Percentiles rank a stretch among this genome's conserved stretches.
These are phyloP conservation scores for Stentor coeruleus DNA, from an alignment of 73 alveolate genomes.

Conservation along the genomic window DNA sequence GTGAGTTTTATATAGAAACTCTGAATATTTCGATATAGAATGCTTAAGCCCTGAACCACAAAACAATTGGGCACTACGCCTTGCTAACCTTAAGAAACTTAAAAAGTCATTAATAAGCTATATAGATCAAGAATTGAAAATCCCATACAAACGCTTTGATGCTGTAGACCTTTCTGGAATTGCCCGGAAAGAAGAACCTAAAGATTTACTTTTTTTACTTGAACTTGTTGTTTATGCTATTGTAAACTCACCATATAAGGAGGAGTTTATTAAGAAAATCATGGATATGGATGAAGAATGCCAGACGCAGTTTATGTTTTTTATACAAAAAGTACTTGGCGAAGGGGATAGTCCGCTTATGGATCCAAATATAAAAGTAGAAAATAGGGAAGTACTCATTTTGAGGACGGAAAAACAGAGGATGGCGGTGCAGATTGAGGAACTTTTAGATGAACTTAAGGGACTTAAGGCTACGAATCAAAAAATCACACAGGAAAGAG, in stretches of 20 bases:
- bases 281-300: slow-evolving; percentile 11
- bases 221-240: slow-evolving; percentile 8
- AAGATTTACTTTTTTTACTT: background rate
- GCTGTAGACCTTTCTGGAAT: background rate
- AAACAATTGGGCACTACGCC: background rate
- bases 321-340: background rate
- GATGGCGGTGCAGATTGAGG: background rate
- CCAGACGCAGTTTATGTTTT: slow-evolving; percentile 21
- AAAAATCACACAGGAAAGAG: background rate
- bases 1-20: background rate
- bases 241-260: background rate
- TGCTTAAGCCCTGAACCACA: background rate
- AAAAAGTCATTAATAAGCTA: background rate
- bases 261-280: background rate
- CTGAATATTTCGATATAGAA: background rate
- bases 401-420: background rate
- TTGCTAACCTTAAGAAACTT: background rate
- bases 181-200: background rate
- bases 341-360: background rate
- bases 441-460: background rate
- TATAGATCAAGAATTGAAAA: background rate
- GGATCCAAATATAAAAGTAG: background rate
- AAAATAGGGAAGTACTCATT: background rate
- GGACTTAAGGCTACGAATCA: background rate
- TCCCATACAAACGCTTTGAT: background rate